Base-by-base conservation (phyloP, 1,139 yeast species). In the Kodamaea fungicola region DNA sequence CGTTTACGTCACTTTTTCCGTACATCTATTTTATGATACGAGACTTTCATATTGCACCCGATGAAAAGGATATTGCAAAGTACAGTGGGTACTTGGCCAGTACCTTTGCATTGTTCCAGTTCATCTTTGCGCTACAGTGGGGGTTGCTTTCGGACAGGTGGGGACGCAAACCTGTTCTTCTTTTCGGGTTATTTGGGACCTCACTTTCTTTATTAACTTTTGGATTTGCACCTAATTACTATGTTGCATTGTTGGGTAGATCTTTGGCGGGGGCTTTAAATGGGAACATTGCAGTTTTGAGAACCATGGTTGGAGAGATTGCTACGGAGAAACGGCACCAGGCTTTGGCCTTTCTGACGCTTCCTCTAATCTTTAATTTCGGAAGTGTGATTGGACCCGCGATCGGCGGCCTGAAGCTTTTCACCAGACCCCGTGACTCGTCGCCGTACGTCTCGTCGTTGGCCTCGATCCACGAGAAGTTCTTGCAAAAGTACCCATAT, bases 401-500 rank as follows among this genome's bases (percentile, higher is more conserved):
- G 47, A 64, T 80, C 28, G 76, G 86, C 55, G 64, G 85, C 61
- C 62, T 67, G 6, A 52, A 53, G 22, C 57, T 51, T 22, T 56
- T 69, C 30, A 68, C 75, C 8, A 51, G 66, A 33, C 65, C 66
- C 6, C 41, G 37, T n/a, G 26, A 34, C 7, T 33, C 42, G 9
- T 42, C 36, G 10, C 47, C 48, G 2, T 38, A 39, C 27, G 34
- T 23, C 26, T 23, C 26, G 4, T 8, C 12, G 16, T 27, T 30
- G 28, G 21, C 30, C 12, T 22, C 30, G 12, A 13, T 43, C 16
- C 38, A 46, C 46, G 54, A 61, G 12, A 39, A 38, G 8, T 55
- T 76, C 40, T 62, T 74, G 24, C 52, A 61, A 13, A 56, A 53
- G 30, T 67, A 68, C 50, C 87, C 87, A 0, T 81, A 78, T 50